Conservation (phyloP, 2,329 filamentous ascomycete genomes). For the Trichoderma oligosporum region DNA sequence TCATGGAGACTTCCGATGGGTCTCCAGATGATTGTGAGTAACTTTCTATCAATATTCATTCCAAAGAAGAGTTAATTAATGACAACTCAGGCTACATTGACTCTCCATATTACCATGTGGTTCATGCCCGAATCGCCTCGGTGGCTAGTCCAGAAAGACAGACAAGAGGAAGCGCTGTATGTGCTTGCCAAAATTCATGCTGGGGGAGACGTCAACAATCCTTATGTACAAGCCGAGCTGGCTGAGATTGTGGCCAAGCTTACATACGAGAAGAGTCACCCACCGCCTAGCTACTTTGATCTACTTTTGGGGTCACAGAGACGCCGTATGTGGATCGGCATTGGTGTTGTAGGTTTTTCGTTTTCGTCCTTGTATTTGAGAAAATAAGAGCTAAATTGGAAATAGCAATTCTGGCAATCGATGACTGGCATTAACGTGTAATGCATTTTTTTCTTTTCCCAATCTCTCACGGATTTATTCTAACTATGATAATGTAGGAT, state of each 20-base stretch:
- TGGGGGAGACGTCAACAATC: constrained; percentile 4
- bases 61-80: background rate
- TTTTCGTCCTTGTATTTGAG: background rate
- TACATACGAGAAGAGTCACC: constrained; percentile 15
- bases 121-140: constrained; percentile 17
- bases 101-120: constrained; percentile 18
- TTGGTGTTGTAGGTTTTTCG: constrained; percentile 14
- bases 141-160: constrained; percentile 17
- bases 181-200: constrained; percentile 11
- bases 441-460: no score
- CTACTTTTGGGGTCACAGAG: constrained; percentile 14
- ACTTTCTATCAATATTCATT: fast-evolving
- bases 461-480: background rate
- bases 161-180: constrained; percentile 9
- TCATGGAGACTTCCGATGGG: constrained; percentile 32
- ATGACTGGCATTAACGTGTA: constrained; percentile 21
- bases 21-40: constrained; percentile 27
- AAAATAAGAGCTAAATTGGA: background rate
- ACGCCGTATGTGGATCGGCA: constrained; percentile 20
- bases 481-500: constrained; percentile 13
- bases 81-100: background rate
- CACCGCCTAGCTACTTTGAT: constrained; percentile 17
- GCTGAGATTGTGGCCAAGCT: constrained; percentile 19
- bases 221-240: constrained; percentile 12
- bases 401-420: constrained; percentile 21